Evolutionary conservation across 345 rosid species (phyloP), one percentile per base, ranked within the genome.

Genomic region (Eucalyptus victrix): DNA sequence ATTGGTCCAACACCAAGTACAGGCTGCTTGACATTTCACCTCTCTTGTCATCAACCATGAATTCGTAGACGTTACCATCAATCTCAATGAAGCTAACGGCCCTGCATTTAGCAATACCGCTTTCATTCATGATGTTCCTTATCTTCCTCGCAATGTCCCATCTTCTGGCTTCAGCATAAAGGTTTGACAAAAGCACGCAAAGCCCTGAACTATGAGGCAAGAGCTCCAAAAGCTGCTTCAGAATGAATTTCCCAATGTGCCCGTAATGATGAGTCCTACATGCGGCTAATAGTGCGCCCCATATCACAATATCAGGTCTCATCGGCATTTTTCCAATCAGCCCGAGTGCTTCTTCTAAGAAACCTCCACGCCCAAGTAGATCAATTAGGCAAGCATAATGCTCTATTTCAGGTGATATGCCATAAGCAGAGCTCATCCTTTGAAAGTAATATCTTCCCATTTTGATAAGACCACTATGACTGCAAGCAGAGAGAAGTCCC

Each of bases 371-470:
- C 80, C 93, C 90, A 14, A 94, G 92, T 87, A 93, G 85, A 89
- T 93, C 94, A 7, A 93, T 90, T 87, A 94, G 60, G 87, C 95
- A 92, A 65, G 92, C 91, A 24, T 58, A 93, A 90, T 94, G 95
- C 90, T 90, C 91, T 32, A 91, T 85, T 80, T 93, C 93, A 18
- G 67, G 91, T 24, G 90, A 3, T 37, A 90, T 72, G n/a, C 80
- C 53, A 37, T 90, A 89, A 86, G 40, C 87, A 47, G 88, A 47
- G 9, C 18, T 90, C 94, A 91, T 92, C 34, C 81, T 88, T 19
- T 86, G 45, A 28, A 92, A 92, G 83, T 90, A 92, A 47, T 65
- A 34, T 28, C 88, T 80, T 42, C 93, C 94, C 32, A 83, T 83
- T 40, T 89, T 91, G 28, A 93, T 76, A 45, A 92, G 90, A 16